Percentiles rank a stretch among this genome's conserved stretches.
Conservation (phyloP, 2,329 filamentous ascomycete species). For the Penicillium janthinellum region DNA sequence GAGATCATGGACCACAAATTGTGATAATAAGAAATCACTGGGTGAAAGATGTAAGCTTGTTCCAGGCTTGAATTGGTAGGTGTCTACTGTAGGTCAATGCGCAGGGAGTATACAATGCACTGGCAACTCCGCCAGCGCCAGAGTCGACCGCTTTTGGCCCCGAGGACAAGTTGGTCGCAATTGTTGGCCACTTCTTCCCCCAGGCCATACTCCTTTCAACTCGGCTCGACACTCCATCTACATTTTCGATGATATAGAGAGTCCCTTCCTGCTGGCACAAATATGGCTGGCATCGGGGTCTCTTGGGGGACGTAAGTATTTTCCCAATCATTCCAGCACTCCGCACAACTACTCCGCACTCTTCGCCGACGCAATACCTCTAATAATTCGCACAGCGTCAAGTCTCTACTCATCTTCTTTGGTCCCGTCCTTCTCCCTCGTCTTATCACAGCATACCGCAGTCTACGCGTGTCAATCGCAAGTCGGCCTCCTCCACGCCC, state of each 20-base stretch:
- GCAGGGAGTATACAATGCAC: neutral
- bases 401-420: conserved; percentile 47
- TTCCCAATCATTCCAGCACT: neutral
- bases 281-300: conserved; percentile 33
- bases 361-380: neutral
- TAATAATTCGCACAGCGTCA: conserved; percentile 36
- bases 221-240: neutral
- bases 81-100: neutral
- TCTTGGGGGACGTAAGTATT: conserved; percentile 37
- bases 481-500: conserved; percentile 40
- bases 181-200: neutral
- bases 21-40: too few relatives aligned
- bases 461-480: conserved; percentile 36
- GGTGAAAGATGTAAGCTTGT: too few relatives aligned
- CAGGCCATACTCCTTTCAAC: neutral
- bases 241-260: neutral
- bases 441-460: conserved; percentile 41
- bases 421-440: conserved; percentile 46
- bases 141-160: conserved; percentile 14
- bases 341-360: neutral
- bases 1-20: neutral
- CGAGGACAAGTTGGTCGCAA: conserved; percentile 1
- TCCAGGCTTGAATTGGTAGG: too few relatives aligned
- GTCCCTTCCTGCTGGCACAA: conserved; percentile 6
- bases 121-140: neutral